A percentile compares a stretch with the other conserved stretches of the same genome.
phyloP scores from a whole-genome alignment of 2,329 filamentous ascomycete genomes.

The Colletotrichum coccodes region DNA sequence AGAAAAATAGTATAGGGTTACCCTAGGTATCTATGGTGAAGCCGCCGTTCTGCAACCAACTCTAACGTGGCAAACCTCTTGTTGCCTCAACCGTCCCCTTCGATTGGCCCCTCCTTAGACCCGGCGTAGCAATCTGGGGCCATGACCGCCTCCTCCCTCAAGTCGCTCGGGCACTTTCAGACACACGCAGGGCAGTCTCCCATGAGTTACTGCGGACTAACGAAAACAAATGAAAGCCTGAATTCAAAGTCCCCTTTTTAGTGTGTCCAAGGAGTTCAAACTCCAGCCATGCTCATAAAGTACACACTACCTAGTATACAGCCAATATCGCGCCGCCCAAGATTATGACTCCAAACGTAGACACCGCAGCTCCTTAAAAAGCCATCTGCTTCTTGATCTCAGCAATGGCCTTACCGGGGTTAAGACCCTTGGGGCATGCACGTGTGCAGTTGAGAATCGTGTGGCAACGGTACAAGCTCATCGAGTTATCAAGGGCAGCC shows the following conservation, averaged over 20 bases:
- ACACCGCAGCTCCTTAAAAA: slow-evolving; percentile 46
- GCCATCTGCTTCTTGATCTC: slow-evolving; percentile 99
- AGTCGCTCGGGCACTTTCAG: background rate
- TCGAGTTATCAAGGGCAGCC: slow-evolving; percentile 94
- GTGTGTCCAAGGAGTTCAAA: slow-evolving; percentile 32
- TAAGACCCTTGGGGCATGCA: slow-evolving; percentile 98
- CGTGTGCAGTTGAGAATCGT: slow-evolving; percentile 99
- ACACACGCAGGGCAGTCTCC: slow-evolving; percentile 6
- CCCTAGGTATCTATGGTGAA: slow-evolving; percentile 19
- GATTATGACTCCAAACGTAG: slow-evolving; percentile 29
- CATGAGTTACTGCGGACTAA: slow-evolving; percentile 14
- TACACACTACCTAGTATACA: slow-evolving; percentile 34
- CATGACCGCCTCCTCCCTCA: background rate
- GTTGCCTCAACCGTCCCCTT: background rate
- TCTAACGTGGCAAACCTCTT: slow-evolving; percentile 4
- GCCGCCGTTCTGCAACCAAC: slow-evolving; percentile 1
- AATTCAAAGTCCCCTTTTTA: slow-evolving; percentile 30
- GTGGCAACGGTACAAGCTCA: slow-evolving; percentile 99
- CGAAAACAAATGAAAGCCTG: slow-evolving; percentile 32
- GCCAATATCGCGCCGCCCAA: slow-evolving; percentile 33
- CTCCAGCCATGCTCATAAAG: slow-evolving; percentile 24
- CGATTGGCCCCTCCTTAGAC: background rate
- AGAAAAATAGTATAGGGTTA: slow-evolving; percentile 20
- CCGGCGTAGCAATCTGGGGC: background rate
- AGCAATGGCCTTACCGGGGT: slow-evolving; percentile 93